Conservation (phyloP, 495 filamentous ascomycete genomes). For the Chaetomidium leptoderma region DNA sequence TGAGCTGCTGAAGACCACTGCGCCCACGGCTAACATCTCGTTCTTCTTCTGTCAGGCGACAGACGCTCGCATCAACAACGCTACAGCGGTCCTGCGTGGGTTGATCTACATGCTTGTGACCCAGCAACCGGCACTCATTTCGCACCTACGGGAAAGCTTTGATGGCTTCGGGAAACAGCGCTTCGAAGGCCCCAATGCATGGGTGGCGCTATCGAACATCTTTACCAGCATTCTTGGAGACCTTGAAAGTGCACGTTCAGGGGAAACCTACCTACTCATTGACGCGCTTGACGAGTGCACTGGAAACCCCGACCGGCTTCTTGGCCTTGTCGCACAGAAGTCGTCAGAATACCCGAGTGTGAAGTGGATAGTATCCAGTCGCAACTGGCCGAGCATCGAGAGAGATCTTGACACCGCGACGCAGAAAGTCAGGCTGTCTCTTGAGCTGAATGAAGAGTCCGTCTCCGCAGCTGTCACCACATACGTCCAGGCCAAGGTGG, state of each 20-base stretch:
- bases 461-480: background rate
- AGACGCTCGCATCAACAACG: slow-evolving; percentile 32
- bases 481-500: background rate
- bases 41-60: slow-evolving; percentile 50
- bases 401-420: background rate
- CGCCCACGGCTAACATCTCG: slow-evolving; percentile 19
- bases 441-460: slow-evolving; percentile 19
- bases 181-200: slow-evolving; percentile 35
- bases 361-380: slow-evolving; percentile 28
- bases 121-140: slow-evolving; percentile 28
- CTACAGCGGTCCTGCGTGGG: slow-evolving; percentile 32
- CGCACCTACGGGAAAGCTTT: slow-evolving; percentile 28
- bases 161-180: slow-evolving; percentile 19
- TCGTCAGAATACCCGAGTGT: slow-evolving; percentile 23
- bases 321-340: slow-evolving; percentile 33
- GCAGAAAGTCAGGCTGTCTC: slow-evolving; percentile 12
- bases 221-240: slow-evolving; percentile 35
- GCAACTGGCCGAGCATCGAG: slow-evolving; percentile 20
- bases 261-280: slow-evolving; percentile 35
- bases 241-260: slow-evolving; percentile 7
- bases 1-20: slow-evolving; percentile 21
- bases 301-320: slow-evolving; percentile 24
- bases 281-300: slow-evolving; percentile 52
- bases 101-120: slow-evolving; percentile 32
- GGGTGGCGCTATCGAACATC: slow-evolving; percentile 30